Evolutionary conservation across 2,329 filamentous ascomycete genomes (phyloP), one percentile per base, ranked within the genome.

Genomic region (Monilinia fructigena): DNA sequence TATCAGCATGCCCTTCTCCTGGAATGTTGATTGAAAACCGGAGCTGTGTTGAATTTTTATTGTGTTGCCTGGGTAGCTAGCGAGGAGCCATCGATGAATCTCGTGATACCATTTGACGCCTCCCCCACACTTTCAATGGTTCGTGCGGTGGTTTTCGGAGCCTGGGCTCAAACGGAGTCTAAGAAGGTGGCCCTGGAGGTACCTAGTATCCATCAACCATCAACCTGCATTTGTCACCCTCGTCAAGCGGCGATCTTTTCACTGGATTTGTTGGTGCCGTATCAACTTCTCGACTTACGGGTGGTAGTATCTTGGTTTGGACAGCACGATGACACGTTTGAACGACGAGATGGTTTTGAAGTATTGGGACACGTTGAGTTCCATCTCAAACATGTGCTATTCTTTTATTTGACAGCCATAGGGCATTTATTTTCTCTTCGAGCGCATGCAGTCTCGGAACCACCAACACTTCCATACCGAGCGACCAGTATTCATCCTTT

Each of bases 381-480:
- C 45, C 14, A 14, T 26, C 28, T 11, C 16, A 20, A 14, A 60
- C 45, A 23, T 47, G 20, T 38, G 50, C 26, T 47, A 52, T 56
- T 45, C 61, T 56, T n/a, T 20, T 14, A 61, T 61, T 23, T 23
- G 58, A 50, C 50, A 55, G 52, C 26, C 11, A 63, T 5, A 12
- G 4, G 14, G 4, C 14, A 47, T 26, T 2, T 20, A 47, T 26
- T 2, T 47, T 12, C 56, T 26, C 28, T 16, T 26, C 20, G 20
- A 50, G 28, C 45, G 28, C 28, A 3, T 38, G 14, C 28, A 26
- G 56, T 28, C 28, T 35, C 20, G 16, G 26, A 35, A 26, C 18
- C 12, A 40, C 18, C 61, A 47, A 47, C 61, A 14, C 52, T 63
- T 56, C n/a, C 50, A 35, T 35, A 63, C 26, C n/a, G 20, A 23